Evolutionary conservation across 257 asterid species (phyloP), one percentile per base, ranked within the genome.

Genomic region (Rhazya stricta): DNA sequence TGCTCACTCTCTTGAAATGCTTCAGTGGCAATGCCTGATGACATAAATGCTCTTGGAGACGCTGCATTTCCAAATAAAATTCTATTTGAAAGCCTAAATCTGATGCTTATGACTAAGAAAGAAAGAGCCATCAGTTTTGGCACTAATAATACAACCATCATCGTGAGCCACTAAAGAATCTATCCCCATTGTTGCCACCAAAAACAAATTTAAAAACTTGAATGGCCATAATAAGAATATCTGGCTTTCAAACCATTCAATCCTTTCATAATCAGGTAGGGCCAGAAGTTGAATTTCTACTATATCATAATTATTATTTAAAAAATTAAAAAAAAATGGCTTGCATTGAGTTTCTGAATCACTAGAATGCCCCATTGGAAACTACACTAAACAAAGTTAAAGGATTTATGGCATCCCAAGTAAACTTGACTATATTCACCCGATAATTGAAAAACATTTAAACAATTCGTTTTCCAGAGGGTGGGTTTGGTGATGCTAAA

Each of bases 1-100:
- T 37, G 86, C 46, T 78, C 78, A 76, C 77, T 79, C 72, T 88
- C 93, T 46, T 80, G 83, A 81, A 88, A 79, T 76, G 95, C 86
- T 56, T 95, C 98, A 3, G 86, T 82, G 71, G 81, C 76, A 84
- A 81, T 74, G 77, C 85, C 87, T 60, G 97, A 83, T 36, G 98
- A 89, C 96, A 89, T 89, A 75, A 92, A 92, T 69, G 96, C 91
- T 82, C 89, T 87, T 46, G 89, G 88, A 75, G 78, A 83, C 71
- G 77, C 83, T 1, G 84, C 80, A 81, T 80, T 83, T 81, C 85
- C 82, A 82, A 80, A 79, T 18, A 81, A 69, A 78, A 78, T 54
- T 71, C 75, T 81, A 73, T 78, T 71, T 0, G 89, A 78, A 48
- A 84, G 84, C 74, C 81, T 85, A 75, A 87, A 82, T 76, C 84